A percentile compares a stretch with the other conserved stretches of the same genome.
phyloP scores from a whole-genome alignment of 768 basidiomycete species.

The Clavaria fumosa region DNA sequence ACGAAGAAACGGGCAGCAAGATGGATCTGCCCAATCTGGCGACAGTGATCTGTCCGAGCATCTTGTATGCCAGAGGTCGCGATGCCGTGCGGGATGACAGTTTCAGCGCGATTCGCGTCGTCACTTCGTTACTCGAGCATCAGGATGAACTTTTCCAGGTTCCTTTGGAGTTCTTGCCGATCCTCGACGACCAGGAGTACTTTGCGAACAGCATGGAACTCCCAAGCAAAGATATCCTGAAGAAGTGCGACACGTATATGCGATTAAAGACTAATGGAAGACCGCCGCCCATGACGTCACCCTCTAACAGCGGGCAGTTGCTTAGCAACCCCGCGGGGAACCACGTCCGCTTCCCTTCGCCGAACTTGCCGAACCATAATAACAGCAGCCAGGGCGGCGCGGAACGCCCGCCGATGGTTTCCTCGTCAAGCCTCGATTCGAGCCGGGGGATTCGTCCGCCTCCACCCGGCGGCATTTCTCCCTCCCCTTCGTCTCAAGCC shows the following conservation, averaged over 20 bases:
- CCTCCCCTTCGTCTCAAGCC: no score
- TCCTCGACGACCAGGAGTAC: slow-evolving; percentile 85
- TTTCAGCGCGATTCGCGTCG: slow-evolving; percentile 74
- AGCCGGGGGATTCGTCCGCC: no score
- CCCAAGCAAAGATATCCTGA: slow-evolving; percentile 89
- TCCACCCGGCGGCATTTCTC: no score
- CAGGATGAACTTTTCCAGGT: slow-evolving; percentile 97
- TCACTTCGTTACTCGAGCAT: slow-evolving; percentile 74
- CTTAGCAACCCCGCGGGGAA: slow-evolving; percentile 22
- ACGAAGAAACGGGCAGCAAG: slow-evolving; percentile 93
- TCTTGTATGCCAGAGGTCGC: slow-evolving; percentile 76
- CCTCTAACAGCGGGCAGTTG: slow-evolving; percentile 16
- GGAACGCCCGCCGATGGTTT: slow-evolving; percentile 25
- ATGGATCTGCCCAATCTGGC: slow-evolving; percentile 96
- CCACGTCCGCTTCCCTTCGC: slow-evolving; percentile 22
- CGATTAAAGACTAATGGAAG: slow-evolving; percentile 51
- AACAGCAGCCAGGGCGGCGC: no score
- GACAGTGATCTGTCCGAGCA: slow-evolving; percentile 96
- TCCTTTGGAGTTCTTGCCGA: slow-evolving; percentile 74
- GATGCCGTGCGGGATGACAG: slow-evolving; percentile 89
- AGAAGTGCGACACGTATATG: slow-evolving; percentile 89
- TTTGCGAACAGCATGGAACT: slow-evolving; percentile 80
- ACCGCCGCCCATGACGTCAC: slow-evolving; percentile 23
- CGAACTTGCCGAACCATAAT: slow-evolving; percentile 27
- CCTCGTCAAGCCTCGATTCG: no score